Conservation (phyloP, 257 asterid genomes). For the Solanum habrochaites region DNA sequence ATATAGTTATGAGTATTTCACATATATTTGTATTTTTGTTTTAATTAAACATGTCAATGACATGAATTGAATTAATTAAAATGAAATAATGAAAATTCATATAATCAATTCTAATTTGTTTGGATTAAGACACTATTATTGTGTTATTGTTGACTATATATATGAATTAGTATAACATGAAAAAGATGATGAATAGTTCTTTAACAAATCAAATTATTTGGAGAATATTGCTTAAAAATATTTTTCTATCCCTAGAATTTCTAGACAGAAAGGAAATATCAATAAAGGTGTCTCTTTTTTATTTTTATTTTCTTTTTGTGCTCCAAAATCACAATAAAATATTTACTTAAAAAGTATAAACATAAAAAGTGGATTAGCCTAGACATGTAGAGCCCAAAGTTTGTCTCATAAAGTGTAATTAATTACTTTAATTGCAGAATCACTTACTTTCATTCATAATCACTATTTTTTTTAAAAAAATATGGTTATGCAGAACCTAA, state of each 20-base stretch:
- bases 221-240: neutral
- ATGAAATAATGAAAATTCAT: no score
- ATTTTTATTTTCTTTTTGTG: neutral
- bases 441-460: neutral
- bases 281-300: neutral
- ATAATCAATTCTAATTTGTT: no score
- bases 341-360: neutral
- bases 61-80: no score
- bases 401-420: neutral
- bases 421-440: neutral
- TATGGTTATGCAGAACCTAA: neutral
- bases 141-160: neutral
- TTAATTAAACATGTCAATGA: no score
- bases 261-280: neutral
- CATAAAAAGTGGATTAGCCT: neutral
- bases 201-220: neutral
- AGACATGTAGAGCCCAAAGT: constrained; percentile 4
- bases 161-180: neutral
- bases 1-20: no score
- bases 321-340: neutral
- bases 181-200: neutral
- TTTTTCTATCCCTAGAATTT: neutral
- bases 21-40: neutral
- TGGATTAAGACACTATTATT: neutral
- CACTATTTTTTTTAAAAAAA: neutral